A percentile compares a stretch with the other conserved stretches of the same genome.
These are phyloP conservation scores for Aspergillus japonicus DNA, from an alignment of 2,329 filamentous ascomycete genomes.

Conservation along the genomic window DNA sequence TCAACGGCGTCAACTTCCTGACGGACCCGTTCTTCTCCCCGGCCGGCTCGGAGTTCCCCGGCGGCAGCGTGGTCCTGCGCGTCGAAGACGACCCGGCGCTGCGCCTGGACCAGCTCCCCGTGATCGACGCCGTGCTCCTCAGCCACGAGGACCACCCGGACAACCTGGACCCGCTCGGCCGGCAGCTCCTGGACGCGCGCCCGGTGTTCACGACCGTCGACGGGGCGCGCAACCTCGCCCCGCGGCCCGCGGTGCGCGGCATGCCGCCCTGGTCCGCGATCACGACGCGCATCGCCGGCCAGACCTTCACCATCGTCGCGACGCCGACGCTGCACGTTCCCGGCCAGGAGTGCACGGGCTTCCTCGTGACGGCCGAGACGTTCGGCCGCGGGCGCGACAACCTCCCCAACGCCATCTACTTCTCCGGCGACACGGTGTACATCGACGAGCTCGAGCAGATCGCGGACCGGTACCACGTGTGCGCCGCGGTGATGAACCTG, in stretches of 20 bases:
- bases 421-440: slow-evolving; percentile 53
- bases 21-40: slow-evolving; percentile 51
- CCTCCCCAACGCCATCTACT: slow-evolving; percentile 49
- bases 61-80: slow-evolving; percentile 22
- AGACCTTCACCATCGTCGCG: slow-evolving; percentile 40
- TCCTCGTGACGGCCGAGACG: slow-evolving; percentile 38
- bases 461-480: slow-evolving; percentile 37
- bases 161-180: slow-evolving; percentile 50
- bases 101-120: slow-evolving; percentile 40
- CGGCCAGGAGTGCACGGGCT: slow-evolving; percentile 48
- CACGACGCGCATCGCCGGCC: slow-evolving; percentile 29
- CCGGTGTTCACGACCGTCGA: slow-evolving; percentile 49
- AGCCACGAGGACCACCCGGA: slow-evolving; percentile 54
- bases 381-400: slow-evolving; percentile 42
- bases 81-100: slow-evolving; percentile 38
- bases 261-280: slow-evolving; percentile 43
- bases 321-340: slow-evolving; percentile 49
- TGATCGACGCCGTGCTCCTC: slow-evolving; percentile 51
- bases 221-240: slow-evolving; percentile 46
- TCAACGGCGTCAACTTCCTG: slow-evolving; percentile 45
- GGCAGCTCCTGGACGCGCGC: slow-evolving; percentile 47
- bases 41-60: slow-evolving; percentile 35
- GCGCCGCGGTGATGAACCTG: slow-evolving; percentile 44
- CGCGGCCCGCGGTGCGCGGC: slow-evolving; percentile 44
- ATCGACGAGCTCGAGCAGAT: slow-evolving; percentile 42